Conservation (phyloP, 257 asterid genomes). For the Thymus quinquecostatus region DNA sequence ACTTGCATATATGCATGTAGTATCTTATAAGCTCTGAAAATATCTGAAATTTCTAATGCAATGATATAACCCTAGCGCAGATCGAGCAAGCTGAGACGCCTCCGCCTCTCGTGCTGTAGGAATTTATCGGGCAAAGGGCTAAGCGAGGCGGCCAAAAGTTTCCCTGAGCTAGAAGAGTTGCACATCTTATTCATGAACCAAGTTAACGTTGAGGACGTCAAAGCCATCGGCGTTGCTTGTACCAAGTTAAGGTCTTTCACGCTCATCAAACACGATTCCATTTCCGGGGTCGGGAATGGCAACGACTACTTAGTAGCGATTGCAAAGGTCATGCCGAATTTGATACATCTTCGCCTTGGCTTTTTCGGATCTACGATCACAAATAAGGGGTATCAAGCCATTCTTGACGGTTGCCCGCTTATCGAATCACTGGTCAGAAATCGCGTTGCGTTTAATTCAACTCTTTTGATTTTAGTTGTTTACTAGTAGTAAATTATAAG, state of each 20-base stretch:
- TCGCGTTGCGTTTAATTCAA: background rate
- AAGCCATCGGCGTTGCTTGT: constrained; percentile 34
- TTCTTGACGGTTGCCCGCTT: constrained; percentile 50
- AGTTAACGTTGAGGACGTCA: constrained; percentile 30
- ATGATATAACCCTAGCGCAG: background rate
- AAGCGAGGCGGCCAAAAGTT: constrained; percentile 30
- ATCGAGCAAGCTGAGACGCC: constrained; percentile 29
- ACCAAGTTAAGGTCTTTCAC: background rate
- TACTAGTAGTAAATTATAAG: no score
- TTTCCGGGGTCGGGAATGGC: background rate
- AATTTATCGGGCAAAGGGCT: constrained; percentile 22
- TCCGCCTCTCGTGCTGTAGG: constrained; percentile 27
- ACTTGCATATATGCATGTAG: no score
- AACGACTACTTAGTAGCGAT: constrained; percentile 43
- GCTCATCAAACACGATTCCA: constrained; percentile 21
- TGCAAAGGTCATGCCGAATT: constrained; percentile 45
- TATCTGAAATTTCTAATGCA: no score
- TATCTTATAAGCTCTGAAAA: no score
- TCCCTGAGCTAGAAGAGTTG: constrained; percentile 44
- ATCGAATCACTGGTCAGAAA: constrained; percentile 40
- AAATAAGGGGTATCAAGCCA: constrained; percentile 39
- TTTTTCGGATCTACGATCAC: constrained; percentile 28
- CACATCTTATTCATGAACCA: constrained; percentile 32
- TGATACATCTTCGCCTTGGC: constrained; percentile 37
- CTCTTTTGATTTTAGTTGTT: background rate